Conservation (phyloP, 1,139 yeast species). For the Diutina pseudorugosa region DNA sequence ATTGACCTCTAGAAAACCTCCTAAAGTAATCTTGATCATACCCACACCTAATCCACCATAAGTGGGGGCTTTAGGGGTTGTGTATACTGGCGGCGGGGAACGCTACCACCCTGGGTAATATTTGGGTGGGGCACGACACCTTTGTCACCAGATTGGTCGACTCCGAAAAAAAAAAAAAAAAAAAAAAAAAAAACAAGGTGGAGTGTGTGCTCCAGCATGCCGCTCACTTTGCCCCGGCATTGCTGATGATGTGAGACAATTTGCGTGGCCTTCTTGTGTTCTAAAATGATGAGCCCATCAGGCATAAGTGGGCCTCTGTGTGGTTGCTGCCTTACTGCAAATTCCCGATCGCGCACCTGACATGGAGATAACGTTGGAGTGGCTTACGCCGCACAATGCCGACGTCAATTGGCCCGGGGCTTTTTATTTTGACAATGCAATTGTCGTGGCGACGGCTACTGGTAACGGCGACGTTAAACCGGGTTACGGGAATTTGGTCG, state of each 20-base stretch:
- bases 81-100: background rate
- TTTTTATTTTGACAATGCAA: too few relatives aligned
- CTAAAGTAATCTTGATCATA: too few relatives aligned
- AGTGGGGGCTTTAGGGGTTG: background rate
- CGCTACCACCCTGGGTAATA: background rate
- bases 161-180: background rate
- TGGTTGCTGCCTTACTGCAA: background rate
- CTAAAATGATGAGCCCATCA: background rate
- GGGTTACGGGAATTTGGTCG: too few relatives aligned
- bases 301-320: background rate
- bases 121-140: background rate
- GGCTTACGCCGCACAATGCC: background rate
- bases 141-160: background rate
- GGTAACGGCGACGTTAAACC: too few relatives aligned
- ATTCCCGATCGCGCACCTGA: background rate
- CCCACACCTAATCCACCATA: too few relatives aligned
- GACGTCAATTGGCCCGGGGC: background rate
- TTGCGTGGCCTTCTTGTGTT: background rate
- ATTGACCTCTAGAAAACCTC: too few relatives aligned
- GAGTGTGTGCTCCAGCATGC: background rate
- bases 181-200: too few relatives aligned
- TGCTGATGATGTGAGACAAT: background rate
- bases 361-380: background rate
- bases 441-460: too few relatives aligned
- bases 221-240: background rate